These are phyloP conservation scores for Thelonectria discophora DNA, from an alignment of 2,329 filamentous ascomycete species.

Conservation along the genomic window DNA sequence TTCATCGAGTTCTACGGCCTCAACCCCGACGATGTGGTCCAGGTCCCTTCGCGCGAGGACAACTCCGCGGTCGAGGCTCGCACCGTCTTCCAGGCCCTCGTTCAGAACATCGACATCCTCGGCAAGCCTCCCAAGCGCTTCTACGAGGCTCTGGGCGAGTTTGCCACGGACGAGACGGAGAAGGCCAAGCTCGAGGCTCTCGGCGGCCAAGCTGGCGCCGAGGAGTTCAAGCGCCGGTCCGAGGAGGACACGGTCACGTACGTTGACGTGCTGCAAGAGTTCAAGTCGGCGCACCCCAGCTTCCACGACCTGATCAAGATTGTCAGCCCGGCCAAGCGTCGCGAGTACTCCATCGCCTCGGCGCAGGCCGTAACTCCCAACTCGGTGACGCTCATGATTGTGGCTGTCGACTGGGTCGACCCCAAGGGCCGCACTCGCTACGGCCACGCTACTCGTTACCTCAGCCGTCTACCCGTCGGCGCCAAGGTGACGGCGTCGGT, in stretches of 20 bases:
- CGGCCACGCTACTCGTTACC: conserved; percentile 92
- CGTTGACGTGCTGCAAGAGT: conserved; percentile 89
- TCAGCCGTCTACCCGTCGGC: conserved; percentile 79
- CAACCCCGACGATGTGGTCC: conserved; percentile 83
- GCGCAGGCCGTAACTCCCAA: conserved; percentile 93
- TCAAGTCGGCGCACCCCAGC: conserved; percentile 84
- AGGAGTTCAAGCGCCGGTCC: conserved; percentile 89
- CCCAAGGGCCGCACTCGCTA: conserved; percentile 86
- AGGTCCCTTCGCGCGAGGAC: conserved; percentile 88
- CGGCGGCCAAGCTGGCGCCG: conserved; percentile 79
- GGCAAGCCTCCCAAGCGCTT: conserved; percentile 97
- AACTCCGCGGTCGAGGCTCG: conserved; percentile 79
- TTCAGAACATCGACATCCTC: conserved; percentile 96
- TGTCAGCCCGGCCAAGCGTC: conserved; percentile 89
- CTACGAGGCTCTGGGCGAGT: conserved; percentile 91
- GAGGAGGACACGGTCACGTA: conserved; percentile 94
- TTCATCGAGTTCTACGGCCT: conserved; percentile 94
- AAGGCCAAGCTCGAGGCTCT: conserved; percentile 81
- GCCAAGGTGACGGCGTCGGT: conserved; percentile 88
- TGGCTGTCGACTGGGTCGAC: conserved; percentile 96
- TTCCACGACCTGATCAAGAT: conserved; percentile 92
- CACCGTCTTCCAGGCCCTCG: conserved; percentile 89
- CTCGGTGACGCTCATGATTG: conserved; percentile 93
- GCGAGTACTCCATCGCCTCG: conserved; percentile 99
- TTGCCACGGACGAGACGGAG: conserved; percentile 83